Conservation (phyloP, 192 early-diverging fungal genomes). For the Gryganskiella cystojenkinii region DNA sequence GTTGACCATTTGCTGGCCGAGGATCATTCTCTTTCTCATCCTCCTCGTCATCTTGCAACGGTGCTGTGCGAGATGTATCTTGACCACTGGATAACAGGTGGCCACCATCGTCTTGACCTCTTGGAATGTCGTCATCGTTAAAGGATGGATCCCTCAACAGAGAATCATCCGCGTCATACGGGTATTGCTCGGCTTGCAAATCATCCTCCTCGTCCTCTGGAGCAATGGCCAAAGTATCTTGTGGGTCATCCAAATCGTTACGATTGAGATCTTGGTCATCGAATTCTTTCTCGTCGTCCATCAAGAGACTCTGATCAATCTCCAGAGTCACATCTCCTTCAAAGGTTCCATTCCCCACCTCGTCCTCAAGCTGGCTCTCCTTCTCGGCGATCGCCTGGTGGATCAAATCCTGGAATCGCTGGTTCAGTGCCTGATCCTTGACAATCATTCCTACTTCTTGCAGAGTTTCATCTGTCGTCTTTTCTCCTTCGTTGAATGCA, state of each 20-base stretch:
- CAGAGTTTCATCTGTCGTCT: constrained; percentile 45
- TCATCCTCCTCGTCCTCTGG: too few species aligned
- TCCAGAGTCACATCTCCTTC: constrained; percentile 41
- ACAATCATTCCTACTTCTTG: constrained; percentile 45
- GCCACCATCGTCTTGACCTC: too few species aligned
- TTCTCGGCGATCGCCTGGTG: constrained; percentile 47
- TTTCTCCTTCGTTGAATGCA: constrained; percentile 47
- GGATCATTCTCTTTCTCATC: background rate
- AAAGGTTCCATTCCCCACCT: constrained; percentile 19
- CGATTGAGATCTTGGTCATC: too few species aligned
- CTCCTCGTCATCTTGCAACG: background rate
- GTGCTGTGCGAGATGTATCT: too few species aligned
- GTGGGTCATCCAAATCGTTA: too few species aligned
- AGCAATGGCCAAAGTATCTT: too few species aligned
- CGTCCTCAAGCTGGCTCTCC: constrained; percentile 30
- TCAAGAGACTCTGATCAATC: constrained; percentile 32
- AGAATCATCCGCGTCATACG: too few species aligned
- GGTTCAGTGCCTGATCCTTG: constrained; percentile 28
- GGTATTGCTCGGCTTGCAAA: too few species aligned
- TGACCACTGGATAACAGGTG: too few species aligned
- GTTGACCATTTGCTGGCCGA: too few species aligned
- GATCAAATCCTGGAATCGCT: constrained; percentile 44
- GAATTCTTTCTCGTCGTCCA: constrained; percentile 5
- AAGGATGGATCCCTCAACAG: too few species aligned
- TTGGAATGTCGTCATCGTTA: too few species aligned